phyloP scores from a whole-genome alignment of 2,329 filamentous ascomycete species.

The Nannizziopsis arthrosporioides region DNA sequence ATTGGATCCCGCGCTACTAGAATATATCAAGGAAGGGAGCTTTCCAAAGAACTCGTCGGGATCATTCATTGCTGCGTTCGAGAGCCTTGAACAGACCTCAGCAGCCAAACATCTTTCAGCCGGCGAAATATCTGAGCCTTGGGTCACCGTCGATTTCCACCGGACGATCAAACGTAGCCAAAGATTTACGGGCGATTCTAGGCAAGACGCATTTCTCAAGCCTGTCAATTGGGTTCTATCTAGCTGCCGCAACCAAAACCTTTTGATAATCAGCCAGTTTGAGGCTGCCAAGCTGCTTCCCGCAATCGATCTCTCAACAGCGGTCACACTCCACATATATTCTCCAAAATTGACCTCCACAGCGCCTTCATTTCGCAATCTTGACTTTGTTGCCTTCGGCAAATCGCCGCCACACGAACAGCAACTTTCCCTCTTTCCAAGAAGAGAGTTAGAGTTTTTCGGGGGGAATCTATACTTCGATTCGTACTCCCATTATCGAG shows the following conservation, averaged over 20 bases:
- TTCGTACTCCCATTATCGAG: constrained; percentile 41
- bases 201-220: constrained; percentile 40
- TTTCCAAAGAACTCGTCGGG: neutral
- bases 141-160: constrained; percentile 43
- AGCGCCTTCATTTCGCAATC: constrained; percentile 17
- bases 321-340: constrained; percentile 41
- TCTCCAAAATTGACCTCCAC: constrained; percentile 27
- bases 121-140: constrained; percentile 29
- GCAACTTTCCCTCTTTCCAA: constrained; percentile 16
- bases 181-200: constrained; percentile 10
- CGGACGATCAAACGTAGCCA: constrained; percentile 29
- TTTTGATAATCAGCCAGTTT: constrained; percentile 48
- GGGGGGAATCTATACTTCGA: constrained; percentile 53
- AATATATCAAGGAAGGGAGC: neutral
- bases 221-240: constrained; percentile 47
- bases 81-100: constrained; percentile 29
- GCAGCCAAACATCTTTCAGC: constrained; percentile 1
- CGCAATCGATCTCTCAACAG: constrained; percentile 24
- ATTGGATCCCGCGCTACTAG: constrained; percentile 34
- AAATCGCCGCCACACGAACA: constrained; percentile 9
- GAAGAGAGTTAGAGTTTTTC: constrained; percentile 42
- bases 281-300: constrained; percentile 46
- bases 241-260: constrained; percentile 13
- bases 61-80: constrained; percentile 38
- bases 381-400: constrained; percentile 34